Conservation (phyloP, 768 basidiomycete species). For the Podaxis mareebaensis region DNA sequence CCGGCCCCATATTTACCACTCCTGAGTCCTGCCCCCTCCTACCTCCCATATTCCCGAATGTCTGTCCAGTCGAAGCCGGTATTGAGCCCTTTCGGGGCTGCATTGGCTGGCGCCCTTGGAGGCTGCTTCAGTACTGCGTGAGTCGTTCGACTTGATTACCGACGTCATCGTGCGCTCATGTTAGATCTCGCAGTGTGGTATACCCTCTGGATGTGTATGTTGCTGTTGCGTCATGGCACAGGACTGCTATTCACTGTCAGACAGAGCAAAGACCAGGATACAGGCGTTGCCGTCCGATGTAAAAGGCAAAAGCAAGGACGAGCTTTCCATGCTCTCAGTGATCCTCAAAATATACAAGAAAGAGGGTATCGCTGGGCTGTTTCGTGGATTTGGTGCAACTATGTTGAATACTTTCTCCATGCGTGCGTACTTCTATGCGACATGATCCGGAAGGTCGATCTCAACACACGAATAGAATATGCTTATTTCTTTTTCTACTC, state of each 20-base stretch:
- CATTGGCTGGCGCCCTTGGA: conserved; percentile 90
- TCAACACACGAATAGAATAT: conserved; percentile 62
- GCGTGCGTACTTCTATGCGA: conserved; percentile 56
- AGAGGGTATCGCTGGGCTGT: conserved; percentile 83
- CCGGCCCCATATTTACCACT: conserved; percentile 23
- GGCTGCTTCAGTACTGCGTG: conserved; percentile 94
- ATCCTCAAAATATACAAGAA: conserved; percentile 71
- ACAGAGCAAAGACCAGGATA: conserved; percentile 91
- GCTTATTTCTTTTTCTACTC: conserved; percentile 99
- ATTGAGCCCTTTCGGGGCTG: conserved; percentile 85
- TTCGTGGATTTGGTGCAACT: conserved; percentile 91
- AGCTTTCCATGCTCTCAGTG: conserved; percentile 61
- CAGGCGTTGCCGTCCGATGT: conserved; percentile 66
- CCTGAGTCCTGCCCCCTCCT: neutral
- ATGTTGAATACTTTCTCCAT: conserved; percentile 99
- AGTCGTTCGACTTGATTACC: conserved; percentile 32
- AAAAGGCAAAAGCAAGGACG: conserved; percentile 53
- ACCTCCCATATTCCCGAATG: conserved; percentile 32
- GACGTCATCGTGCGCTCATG: conserved; percentile 7
- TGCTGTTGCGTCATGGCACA: neutral
- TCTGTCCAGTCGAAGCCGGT: conserved; percentile 56
- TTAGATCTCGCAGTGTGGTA: conserved; percentile 58
- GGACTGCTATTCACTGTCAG: conserved; percentile 4
- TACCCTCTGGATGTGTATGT: conserved; percentile 95
- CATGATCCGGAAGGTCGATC: conserved; percentile 11